These are phyloP conservation scores for Edaphochlamys debaryana DNA, from an alignment of 139 green algal species.

Conservation along the genomic window DNA sequence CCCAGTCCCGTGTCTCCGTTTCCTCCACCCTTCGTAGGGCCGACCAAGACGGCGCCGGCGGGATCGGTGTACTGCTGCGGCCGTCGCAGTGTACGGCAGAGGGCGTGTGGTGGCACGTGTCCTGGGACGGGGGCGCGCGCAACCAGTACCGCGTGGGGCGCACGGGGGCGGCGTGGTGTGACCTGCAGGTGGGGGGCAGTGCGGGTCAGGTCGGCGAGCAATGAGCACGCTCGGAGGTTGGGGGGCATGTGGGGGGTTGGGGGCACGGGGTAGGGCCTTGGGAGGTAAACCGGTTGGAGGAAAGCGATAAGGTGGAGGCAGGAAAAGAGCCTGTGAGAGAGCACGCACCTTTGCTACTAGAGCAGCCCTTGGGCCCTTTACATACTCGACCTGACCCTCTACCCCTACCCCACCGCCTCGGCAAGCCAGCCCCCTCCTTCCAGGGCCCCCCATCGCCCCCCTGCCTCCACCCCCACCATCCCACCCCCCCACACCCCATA, in stretches of 20 bases:
- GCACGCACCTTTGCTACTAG: neutral
- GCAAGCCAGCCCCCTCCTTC: neutral
- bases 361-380: too few species aligned
- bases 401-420: neutral
- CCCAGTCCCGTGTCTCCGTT: too few species aligned
- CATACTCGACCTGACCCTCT: neutral
- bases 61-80: neutral
- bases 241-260: too few species aligned
- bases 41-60: neutral
- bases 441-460: neutral
- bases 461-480: neutral
- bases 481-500: neutral
- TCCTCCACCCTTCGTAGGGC: too few species aligned
- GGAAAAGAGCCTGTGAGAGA: neutral
- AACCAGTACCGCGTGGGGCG: constrained; percentile 13
- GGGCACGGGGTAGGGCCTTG: too few species aligned
- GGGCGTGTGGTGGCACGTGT: constrained; percentile 5
- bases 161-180: neutral
- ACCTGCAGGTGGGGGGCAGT: constrained; percentile 10
- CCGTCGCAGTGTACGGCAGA: neutral
- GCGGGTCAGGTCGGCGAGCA: too few species aligned
- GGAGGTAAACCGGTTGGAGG: too few species aligned
- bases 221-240: neutral
- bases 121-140: neutral
- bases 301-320: neutral